phyloP scores from a whole-genome alignment of 73 alveolate genomes.

The Strombidium stylifer region DNA sequence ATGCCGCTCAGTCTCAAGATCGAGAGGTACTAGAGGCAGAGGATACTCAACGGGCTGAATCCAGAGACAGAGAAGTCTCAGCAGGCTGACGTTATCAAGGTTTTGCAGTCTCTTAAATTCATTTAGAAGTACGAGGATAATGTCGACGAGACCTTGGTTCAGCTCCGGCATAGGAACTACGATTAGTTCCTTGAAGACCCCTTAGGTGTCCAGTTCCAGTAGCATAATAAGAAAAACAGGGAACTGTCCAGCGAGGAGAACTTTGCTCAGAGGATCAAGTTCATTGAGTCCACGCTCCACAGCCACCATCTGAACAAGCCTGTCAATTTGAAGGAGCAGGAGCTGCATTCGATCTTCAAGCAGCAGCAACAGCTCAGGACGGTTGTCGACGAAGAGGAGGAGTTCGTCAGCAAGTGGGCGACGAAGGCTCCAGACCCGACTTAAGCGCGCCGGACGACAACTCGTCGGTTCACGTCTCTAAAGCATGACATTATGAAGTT shows the following conservation, averaged over 20 bases:
- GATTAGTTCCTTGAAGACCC: constrained; percentile 38
- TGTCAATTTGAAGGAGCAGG: too few species aligned
- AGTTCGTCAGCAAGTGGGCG: too few species aligned
- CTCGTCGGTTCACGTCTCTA: too few species aligned
- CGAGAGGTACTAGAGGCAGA: background rate
- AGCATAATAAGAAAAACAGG: too few species aligned
- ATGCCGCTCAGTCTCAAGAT: background rate
- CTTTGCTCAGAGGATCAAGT: constrained; percentile 5
- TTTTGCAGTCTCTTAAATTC: constrained; percentile 38
- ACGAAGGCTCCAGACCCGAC: too few species aligned
- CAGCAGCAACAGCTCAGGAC: too few species aligned
- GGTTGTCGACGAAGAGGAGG: too few species aligned
- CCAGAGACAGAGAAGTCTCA: background rate
- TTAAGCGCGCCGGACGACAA: too few species aligned
- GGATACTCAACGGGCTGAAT: background rate
- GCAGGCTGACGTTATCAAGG: constrained; percentile 43
- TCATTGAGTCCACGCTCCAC: constrained; percentile 14
- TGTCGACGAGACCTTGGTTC: too few species aligned
- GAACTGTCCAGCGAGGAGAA: background rate
- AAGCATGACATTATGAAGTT: too few species aligned
- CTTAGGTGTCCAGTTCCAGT: constrained; percentile 29
- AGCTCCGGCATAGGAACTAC: background rate
- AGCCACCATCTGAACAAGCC: background rate
- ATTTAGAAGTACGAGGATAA: constrained; percentile 9
- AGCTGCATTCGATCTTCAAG: too few species aligned